phyloP scores from a whole-genome alignment of 2,329 filamentous ascomycete species.

The Penicillium sp. region DNA sequence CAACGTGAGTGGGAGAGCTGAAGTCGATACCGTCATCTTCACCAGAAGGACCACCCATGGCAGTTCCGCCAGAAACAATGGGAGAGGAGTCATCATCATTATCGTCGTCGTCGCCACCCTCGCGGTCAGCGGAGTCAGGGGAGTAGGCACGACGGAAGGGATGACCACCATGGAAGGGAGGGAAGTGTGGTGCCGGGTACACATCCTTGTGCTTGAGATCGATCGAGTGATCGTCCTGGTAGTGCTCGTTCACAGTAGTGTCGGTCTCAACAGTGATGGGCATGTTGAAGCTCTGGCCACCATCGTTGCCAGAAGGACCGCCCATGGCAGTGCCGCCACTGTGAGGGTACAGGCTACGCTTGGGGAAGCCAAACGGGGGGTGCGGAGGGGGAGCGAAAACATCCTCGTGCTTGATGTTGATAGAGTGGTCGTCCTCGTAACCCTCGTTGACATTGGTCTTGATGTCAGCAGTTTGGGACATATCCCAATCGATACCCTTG shows the following conservation, averaged over 20 bases:
- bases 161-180: constrained; percentile 4
- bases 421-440: constrained; percentile 19
- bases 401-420: constrained; percentile 18
- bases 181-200: constrained; percentile 1
- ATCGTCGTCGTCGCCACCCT: not conserved
- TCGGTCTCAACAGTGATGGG: constrained; percentile 13
- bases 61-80: not conserved
- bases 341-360: constrained; percentile 11
- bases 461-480: constrained; percentile 7
- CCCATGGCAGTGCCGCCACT: constrained; percentile 19
- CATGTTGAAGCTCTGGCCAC: constrained; percentile 20
- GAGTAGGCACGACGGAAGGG: constrained; percentile 9
- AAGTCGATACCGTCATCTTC: constrained; percentile 18
- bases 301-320: constrained; percentile 25
- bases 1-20: constrained; percentile 6
- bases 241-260: constrained; percentile 14
- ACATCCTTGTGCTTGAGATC: constrained; percentile 15
- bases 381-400: constrained; percentile 6
- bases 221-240: constrained; percentile 20
- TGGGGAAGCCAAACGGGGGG: constrained; percentile 8
- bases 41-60: constrained; percentile 19
- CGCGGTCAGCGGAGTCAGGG: not conserved
- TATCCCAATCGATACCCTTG: constrained; percentile 1
- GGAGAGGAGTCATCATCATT: not conserved
- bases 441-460: constrained; percentile 16